phyloP scores from a whole-genome alignment of 768 basidiomycete genomes.

The Rhizopogon sp. region DNA sequence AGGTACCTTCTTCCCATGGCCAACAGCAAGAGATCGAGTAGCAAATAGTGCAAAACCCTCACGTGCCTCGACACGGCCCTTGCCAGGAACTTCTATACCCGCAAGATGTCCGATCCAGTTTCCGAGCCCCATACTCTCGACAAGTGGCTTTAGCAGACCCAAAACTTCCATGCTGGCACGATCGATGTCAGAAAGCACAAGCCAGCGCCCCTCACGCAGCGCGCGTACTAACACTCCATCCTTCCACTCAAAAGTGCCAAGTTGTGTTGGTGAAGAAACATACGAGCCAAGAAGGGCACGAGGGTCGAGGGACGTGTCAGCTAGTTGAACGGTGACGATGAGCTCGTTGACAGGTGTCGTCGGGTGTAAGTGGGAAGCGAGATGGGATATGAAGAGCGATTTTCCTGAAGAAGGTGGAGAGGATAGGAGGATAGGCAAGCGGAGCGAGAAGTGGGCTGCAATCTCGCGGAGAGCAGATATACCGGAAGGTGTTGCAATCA shows the following conservation, averaged over 20 bases:
- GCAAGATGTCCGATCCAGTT: constrained; percentile 76
- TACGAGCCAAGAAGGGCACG: constrained; percentile 92
- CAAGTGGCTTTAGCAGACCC: constrained; percentile 78
- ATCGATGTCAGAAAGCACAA: constrained; percentile 91
- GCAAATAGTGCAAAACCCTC: constrained; percentile 86
- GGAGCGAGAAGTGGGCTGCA: constrained; percentile 58
- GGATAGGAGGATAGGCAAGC: constrained; percentile 76
- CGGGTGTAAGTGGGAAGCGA: constrained; percentile 64
- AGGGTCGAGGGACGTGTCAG: constrained; percentile 93
- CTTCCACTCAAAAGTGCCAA: constrained; percentile 94
- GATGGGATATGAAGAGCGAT: constrained; percentile 69
- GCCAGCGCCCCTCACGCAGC: constrained; percentile 87
- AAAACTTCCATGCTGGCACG: constrained; percentile 86
- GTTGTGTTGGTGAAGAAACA: constrained; percentile 74
- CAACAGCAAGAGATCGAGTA: constrained; percentile 64
- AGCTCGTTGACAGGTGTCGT: constrained; percentile 44
- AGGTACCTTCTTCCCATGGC: constrained; percentile 43
- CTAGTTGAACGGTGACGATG: constrained; percentile 83
- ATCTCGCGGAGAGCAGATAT: constrained; percentile 54
- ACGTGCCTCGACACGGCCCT: constrained; percentile 68
- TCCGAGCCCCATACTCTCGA: constrained; percentile 63
- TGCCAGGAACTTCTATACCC: constrained; percentile 65
- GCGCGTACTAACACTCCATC: constrained; percentile 90
- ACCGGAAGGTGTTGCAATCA: constrained; percentile 64
- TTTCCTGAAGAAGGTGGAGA: constrained; percentile 90